phyloP scores from a whole-genome alignment of 2,329 filamentous ascomycete species.

The Aspergillus neoniger region DNA sequence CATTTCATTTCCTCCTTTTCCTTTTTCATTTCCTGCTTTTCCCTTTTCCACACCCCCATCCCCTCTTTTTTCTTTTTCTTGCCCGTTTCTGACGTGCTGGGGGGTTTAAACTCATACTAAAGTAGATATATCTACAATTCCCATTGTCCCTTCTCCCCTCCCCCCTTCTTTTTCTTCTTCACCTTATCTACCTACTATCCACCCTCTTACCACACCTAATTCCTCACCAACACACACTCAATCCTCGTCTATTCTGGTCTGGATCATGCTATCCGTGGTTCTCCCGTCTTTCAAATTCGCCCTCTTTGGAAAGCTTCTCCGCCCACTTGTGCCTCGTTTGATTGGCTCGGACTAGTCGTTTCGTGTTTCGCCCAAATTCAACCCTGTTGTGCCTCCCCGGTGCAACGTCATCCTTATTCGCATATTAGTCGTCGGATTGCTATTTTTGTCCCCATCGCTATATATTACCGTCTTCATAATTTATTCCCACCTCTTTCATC shows the following conservation, averaged over 20 bases:
- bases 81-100: too few species aligned
- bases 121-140: conserved; percentile 2
- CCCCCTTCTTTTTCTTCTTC: conserved; percentile 1
- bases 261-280: conserved; percentile 28
- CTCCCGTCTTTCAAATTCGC: conserved; percentile 12
- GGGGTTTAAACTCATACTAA: too few species aligned
- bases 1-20: conserved; percentile 10
- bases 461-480: neutral
- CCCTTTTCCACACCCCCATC: neutral
- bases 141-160: neutral
- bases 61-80: neutral
- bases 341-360: conserved; percentile 15
- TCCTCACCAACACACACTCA: neutral
- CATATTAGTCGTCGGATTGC: neutral
- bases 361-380: neutral
- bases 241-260: conserved; percentile 10
- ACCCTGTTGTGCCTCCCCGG: neutral
- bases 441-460: neutral
- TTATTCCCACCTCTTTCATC: neutral
- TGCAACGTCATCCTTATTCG: conserved; percentile 17
- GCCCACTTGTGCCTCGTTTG: conserved; percentile 11
- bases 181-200: neutral
- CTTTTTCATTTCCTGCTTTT: conserved; percentile 8
- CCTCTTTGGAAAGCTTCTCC: conserved; percentile 15
- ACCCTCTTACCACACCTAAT: neutral